Evolutionary conservation across 2,329 filamentous ascomycete genomes (phyloP).

Genomic region (Fusarium fracticaudum): DNA sequence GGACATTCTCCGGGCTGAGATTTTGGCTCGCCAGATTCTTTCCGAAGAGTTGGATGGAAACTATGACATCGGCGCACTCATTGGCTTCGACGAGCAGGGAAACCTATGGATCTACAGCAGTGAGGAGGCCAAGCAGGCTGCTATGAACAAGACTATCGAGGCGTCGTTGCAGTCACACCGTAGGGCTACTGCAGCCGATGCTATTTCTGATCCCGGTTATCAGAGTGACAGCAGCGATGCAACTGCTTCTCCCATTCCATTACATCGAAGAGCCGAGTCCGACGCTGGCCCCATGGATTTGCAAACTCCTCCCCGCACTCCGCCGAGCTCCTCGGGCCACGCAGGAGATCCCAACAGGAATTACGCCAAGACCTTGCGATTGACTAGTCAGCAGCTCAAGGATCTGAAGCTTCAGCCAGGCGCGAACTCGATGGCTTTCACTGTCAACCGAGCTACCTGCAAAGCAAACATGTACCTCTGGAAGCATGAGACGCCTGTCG

Average conservation of each 20-base stretch:
- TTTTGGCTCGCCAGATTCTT: conserved; percentile 91
- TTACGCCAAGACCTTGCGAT: conserved; percentile 93
- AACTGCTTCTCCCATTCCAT: conserved; percentile 58
- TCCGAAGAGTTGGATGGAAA: conserved; percentile 93
- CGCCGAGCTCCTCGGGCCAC: conserved; percentile 69
- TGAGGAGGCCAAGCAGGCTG: conserved; percentile 92
- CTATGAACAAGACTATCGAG: conserved; percentile 72
- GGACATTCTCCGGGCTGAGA: conserved; percentile 88
- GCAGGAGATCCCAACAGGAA: conserved; percentile 79
- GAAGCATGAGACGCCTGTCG: conserved; percentile 89
- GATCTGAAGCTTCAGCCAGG: conserved; percentile 82
- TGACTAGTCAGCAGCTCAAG: conserved; percentile 96
- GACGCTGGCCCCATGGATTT: conserved; percentile 65
- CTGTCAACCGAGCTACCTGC: conserved; percentile 93
- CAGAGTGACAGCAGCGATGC: conserved; percentile 85
- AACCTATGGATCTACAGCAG: conserved; percentile 99
- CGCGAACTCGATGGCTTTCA: conserved; percentile 95
- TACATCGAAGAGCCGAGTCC: conserved; percentile 74
- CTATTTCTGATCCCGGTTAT: conserved; percentile 91
- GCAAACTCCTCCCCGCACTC: conserved; percentile 74
- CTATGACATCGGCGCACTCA: conserved; percentile 94
- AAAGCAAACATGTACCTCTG: conserved; percentile 93
- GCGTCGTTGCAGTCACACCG: conserved; percentile 57
- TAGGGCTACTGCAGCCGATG: conserved; percentile 73
- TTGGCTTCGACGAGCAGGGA: conserved; percentile 93